Base-by-base conservation (phyloP, 345 rosid genomes). In the Ailanthus altissimus region DNA sequence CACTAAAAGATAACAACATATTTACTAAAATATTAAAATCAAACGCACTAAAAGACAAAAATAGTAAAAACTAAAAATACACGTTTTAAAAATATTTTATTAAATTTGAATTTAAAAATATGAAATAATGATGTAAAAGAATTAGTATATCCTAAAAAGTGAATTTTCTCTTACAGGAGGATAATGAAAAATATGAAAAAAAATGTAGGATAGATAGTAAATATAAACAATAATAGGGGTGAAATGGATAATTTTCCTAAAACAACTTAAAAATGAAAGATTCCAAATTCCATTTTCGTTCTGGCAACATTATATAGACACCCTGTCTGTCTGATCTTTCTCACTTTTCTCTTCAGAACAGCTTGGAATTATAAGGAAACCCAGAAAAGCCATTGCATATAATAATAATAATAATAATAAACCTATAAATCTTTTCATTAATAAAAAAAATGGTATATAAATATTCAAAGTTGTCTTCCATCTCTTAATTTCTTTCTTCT, bases 401-500 rank as follows among this genome's bases (percentile, higher is more conserved):
- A 26, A 74, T 74, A 65, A 20, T 57, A 74, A 73, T 23, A 20
- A n/a, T n/a, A n/a, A n/a, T n/a, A n/a, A n/a, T 21, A 12, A 0
- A 21, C n/a, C 6, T n/a, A 63, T 69, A 70, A 74, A 64, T 3
- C 73, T 63, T 47, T 75, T 49, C 70, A 74, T 16, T 72, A 54
- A 18, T n/a, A 28, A 66, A 21, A 43, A 75, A 70, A 78, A 60
- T 49, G 62, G 32, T 12, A 36, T 23, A 0, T 21, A 1, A 9
- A 2, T 57, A 16, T 21, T n/a, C 65, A 7, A 36, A 5, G 36
- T 5, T 18, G 9, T 18, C 6, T 14, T 61, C 12, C 61, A 38
- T 26, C 61, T 53, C 40, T 56, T 18, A 66, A 79, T 74, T 74
- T 66, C 77, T 28, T 54, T 47, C 82, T 58, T 77, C 80, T 68